Conservation (phyloP, 441 rosid species). For the Pelargonium australe region DNA sequence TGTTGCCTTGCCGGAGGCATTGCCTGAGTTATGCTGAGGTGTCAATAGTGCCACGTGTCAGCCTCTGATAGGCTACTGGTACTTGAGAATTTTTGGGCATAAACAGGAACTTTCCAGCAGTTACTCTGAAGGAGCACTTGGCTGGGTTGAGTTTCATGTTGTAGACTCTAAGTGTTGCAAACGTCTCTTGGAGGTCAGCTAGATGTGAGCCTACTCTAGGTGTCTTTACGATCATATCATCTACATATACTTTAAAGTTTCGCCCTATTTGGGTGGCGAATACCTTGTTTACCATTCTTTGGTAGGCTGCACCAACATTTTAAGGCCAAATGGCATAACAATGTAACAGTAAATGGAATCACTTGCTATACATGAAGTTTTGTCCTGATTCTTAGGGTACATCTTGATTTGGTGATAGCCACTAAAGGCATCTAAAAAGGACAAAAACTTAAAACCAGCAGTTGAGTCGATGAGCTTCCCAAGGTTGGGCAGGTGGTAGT, state of each 20-base stretch:
- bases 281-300: neutral
- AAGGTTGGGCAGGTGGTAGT: neutral
- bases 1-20: too few species aligned
- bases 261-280: neutral
- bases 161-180: neutral
- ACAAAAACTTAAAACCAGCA: neutral
- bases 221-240: neutral
- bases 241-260: neutral
- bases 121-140: neutral
- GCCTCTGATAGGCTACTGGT: too few species aligned
- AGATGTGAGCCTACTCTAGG: neutral
- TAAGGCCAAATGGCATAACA: neutral
- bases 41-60: too few species aligned
- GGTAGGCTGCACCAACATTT: neutral
- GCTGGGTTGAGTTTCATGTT: neutral
- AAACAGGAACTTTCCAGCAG: neutral
- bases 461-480: neutral
- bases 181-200: neutral
- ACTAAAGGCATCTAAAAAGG: neutral
- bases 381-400: neutral
- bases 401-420: neutral
- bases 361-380: neutral
- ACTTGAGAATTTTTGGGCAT: too few species aligned
- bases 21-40: too few species aligned
- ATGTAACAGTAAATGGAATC: neutral